phyloP scores from a whole-genome alignment of 805 yeast genomes.

The Kodamaea leandrae region DNA sequence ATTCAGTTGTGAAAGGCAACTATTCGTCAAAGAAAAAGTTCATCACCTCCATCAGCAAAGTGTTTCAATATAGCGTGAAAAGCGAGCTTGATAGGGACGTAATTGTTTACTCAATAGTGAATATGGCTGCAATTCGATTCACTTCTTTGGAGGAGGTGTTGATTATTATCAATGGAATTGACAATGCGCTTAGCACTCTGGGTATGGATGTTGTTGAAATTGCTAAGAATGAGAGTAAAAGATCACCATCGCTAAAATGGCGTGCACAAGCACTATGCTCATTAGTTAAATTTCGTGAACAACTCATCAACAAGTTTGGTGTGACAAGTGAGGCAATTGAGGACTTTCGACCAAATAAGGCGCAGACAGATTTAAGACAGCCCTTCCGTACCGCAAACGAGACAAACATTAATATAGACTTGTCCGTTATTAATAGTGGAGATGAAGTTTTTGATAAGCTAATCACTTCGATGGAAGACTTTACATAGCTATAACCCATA shows the following conservation, averaged over 20 bases:
- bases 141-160: conserved; percentile 51
- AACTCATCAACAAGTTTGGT: conserved; percentile 20
- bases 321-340: conserved; percentile 24
- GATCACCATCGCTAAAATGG: conserved; percentile 9
- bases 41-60: conserved; percentile 25
- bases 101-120: conserved; percentile 28
- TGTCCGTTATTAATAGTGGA: not conserved
- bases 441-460: conserved; percentile 1
- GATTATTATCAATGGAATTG: conserved; percentile 42
- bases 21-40: conserved; percentile 42
- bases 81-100: conserved; percentile 18
- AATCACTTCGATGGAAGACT: conserved; percentile 1
- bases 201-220: conserved; percentile 34
- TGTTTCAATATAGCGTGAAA: conserved; percentile 13
- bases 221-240: not conserved
- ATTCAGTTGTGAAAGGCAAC: conserved; percentile 40
- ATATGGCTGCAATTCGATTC: conserved; percentile 40
- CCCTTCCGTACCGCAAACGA: conserved; percentile 1
- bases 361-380: conserved; percentile 33
- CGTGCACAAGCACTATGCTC: conserved; percentile 17
- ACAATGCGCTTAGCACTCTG: conserved; percentile 39
- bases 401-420: not conserved
- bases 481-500: no score
- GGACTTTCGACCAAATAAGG: conserved; percentile 27
- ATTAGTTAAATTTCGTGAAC: conserved; percentile 17